Conservation (phyloP, 495 filamentous ascomycete genomes). For the Talaromyces nanjingensis region DNA sequence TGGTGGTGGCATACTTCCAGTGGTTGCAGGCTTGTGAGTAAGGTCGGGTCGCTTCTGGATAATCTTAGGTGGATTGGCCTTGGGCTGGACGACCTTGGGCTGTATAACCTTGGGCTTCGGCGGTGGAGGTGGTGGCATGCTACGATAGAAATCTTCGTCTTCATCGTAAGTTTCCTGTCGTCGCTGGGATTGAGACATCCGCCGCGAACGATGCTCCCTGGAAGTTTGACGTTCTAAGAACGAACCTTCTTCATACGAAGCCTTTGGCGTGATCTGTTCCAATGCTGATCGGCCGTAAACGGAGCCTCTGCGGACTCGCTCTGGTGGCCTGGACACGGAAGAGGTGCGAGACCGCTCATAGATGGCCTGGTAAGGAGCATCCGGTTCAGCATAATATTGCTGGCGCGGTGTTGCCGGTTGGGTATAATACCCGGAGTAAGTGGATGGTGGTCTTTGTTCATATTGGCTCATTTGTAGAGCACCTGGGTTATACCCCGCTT, state of each 20-base stretch:
- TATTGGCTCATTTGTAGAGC: constrained; percentile 20
- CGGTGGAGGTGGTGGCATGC: constrained; percentile 27
- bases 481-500: constrained; percentile 25
- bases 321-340: constrained; percentile 27
- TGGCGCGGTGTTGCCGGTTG: constrained; percentile 16
- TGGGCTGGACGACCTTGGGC: neutral
- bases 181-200: constrained; percentile 13
- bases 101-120: constrained; percentile 28
- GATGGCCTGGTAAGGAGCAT: constrained; percentile 11
- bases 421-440: constrained; percentile 30
- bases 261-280: constrained; percentile 20
- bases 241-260: constrained; percentile 24
- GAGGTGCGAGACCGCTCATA: constrained; percentile 23
- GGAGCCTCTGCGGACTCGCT: constrained; percentile 27
- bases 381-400: constrained; percentile 21
- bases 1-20: constrained; percentile 18
- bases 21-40: constrained; percentile 22
- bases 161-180: constrained; percentile 14
- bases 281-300: constrained; percentile 25
- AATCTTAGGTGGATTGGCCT: constrained; percentile 19
- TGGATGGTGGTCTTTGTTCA: constrained; percentile 33
- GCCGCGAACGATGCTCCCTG: constrained; percentile 21
- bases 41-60: constrained; percentile 30
- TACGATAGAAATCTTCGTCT: constrained; percentile 38
- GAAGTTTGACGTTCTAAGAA: constrained; percentile 18